These are phyloP conservation scores for Phylloporus scabripes DNA, from an alignment of 768 basidiomycete species.

Conservation along the genomic window DNA sequence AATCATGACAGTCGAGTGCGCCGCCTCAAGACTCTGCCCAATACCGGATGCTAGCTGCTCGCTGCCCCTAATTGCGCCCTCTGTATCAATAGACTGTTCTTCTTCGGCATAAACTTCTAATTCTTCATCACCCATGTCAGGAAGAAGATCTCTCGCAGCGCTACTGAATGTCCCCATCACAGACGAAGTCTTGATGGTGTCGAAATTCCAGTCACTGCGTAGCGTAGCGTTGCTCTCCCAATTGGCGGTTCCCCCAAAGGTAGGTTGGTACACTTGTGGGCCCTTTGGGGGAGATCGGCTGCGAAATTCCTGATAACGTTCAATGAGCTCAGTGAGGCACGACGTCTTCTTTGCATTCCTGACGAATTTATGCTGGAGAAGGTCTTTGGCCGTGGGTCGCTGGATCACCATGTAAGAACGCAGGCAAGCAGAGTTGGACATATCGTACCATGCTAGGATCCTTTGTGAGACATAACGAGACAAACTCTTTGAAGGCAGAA, in stretches of 20 bases:
- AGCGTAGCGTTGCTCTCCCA: slow-evolving; percentile 76
- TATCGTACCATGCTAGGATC: slow-evolving; percentile 68
- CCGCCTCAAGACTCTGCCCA: slow-evolving; percentile 48
- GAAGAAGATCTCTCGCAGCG: slow-evolving; percentile 64
- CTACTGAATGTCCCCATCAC: slow-evolving; percentile 76
- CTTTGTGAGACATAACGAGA: slow-evolving; percentile 86
- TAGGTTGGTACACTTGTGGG: slow-evolving; percentile 49
- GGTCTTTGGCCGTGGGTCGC: slow-evolving; percentile 88
- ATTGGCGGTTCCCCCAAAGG: slow-evolving; percentile 49
- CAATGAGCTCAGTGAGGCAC: slow-evolving; percentile 81
- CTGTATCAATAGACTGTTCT: slow-evolving; percentile 55
- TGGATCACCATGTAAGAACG: slow-evolving; percentile 31
- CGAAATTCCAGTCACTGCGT: slow-evolving; percentile 95
- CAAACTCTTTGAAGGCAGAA: slow-evolving; percentile 87
- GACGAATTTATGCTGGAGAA: slow-evolving; percentile 93
- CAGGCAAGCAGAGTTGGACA: background rate
- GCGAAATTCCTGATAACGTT: slow-evolving; percentile 78
- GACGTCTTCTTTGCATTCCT: slow-evolving; percentile 76
- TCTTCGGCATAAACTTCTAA: slow-evolving; percentile 44
- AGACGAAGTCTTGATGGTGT: slow-evolving; percentile 67
- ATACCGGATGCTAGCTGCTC: slow-evolving; percentile 41
- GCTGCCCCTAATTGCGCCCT: slow-evolving; percentile 61
- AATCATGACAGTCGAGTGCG: slow-evolving; percentile 71
- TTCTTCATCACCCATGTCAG: slow-evolving; percentile 55
- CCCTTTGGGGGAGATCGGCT: slow-evolving; percentile 55